Conservation (phyloP, 495 filamentous ascomycete species). For the Neurospora tetraspora region DNA sequence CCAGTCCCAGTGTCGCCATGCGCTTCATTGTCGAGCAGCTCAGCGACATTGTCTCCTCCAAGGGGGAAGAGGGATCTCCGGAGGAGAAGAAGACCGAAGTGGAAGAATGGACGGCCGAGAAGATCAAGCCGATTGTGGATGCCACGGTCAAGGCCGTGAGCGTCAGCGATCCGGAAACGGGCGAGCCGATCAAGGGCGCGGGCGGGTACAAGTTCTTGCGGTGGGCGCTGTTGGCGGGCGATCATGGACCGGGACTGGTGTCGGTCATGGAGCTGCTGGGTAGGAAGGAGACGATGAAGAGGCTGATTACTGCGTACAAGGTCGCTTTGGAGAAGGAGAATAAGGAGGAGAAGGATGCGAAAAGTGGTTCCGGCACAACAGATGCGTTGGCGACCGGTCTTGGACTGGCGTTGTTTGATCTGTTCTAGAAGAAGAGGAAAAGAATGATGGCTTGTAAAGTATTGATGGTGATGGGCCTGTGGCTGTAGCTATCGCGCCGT, state of each 20-base stretch:
- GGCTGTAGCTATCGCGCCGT: neutral
- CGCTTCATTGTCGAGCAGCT: neutral
- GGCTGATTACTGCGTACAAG: constrained; percentile 39
- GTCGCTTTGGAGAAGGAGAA: constrained; percentile 1
- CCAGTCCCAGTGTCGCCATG: neutral
- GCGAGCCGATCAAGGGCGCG: constrained; percentile 19
- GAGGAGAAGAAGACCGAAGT: neutral
- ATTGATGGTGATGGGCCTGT: neutral
- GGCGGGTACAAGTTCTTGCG: constrained; percentile 50
- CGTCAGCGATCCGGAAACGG: constrained; percentile 23
- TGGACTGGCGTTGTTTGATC: neutral
- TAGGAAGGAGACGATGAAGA: constrained; percentile 43
- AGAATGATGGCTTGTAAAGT: neutral
- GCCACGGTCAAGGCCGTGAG: neutral
- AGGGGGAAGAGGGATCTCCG: neutral
- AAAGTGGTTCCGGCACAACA: neutral
- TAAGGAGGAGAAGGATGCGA: neutral
- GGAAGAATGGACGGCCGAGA: constrained; percentile 1
- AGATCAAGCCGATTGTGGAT: neutral
- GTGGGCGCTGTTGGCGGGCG: constrained; percentile 52
- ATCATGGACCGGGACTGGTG: constrained; percentile 48
- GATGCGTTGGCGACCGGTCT: neutral
- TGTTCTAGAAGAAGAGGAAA: neutral
- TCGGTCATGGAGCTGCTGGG: constrained; percentile 56
- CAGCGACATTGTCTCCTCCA: neutral